A percentile compares a stretch with the other conserved stretches of the same genome.
Evolutionary conservation across 1,284 basidiomycete genomes (phyloP).

Genomic region (Mycena sp.): DNA sequence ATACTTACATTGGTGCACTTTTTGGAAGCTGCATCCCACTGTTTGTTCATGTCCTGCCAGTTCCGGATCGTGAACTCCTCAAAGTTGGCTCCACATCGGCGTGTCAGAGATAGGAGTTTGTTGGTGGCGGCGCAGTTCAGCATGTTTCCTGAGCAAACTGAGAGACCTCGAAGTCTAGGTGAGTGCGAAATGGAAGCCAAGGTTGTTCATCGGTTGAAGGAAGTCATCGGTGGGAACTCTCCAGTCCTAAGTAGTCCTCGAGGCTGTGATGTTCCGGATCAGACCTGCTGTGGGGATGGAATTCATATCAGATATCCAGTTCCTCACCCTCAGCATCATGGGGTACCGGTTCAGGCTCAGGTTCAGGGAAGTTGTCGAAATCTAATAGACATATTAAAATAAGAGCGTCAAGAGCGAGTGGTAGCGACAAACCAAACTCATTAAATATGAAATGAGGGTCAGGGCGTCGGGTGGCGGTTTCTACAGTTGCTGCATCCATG

Average conservation of each 20-base stretch:
- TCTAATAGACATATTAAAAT: too few species aligned
- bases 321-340: too few species aligned
- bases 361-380: too few species aligned
- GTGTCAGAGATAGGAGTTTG: conserved; percentile 21
- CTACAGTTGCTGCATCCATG: too few species aligned
- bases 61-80: conserved; percentile 1
- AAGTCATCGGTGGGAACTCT: background rate
- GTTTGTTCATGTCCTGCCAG: conserved; percentile 15
- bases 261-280: background rate
- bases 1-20: conserved; percentile 18
- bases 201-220: background rate
- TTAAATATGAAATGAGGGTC: too few species aligned
- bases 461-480: too few species aligned
- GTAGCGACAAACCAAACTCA: too few species aligned
- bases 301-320: background rate
- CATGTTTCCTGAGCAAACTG: conserved; percentile 22
- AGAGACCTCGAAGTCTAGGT: conserved; percentile 20
- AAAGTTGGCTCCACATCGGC: background rate
- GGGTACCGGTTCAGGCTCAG: too few species aligned
- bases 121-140: conserved; percentile 1
- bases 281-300: background rate
- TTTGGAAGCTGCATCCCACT: conserved; percentile 20
- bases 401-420: too few species aligned
- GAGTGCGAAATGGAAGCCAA: conserved; percentile 19
- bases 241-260: background rate